Base-by-base conservation (phyloP, 2,329 filamentous ascomycete genomes). In the Berkeleyomyces basicola region DNA sequence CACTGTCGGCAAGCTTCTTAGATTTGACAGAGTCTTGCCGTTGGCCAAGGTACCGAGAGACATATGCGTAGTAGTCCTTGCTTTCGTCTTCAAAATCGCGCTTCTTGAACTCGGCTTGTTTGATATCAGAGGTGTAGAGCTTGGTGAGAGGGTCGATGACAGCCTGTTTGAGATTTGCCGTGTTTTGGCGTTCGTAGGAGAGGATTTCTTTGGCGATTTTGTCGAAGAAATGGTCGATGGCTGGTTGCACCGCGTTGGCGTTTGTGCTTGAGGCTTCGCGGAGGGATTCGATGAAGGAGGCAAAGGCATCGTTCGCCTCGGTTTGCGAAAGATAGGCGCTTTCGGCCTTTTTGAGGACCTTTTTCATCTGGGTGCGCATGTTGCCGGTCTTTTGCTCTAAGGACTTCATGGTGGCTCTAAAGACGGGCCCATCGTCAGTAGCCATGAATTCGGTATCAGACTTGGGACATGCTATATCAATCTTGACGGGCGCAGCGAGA, bases 51-150 rank as follows among this genome's bases (percentile, higher is more conserved):
- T 99, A 99, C 57, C 90, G 85, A 66, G 90, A 88, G 59, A 97
- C 88, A 71, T 96, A 99, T 66, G 87, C 85, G 74, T 99, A 99
- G 74, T 96, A 99, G 71, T 99, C 93, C 72, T 95, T 93, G 76
- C 92, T 97, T 72, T 99, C 93, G 70, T 99, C 93, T 67, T 99
- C 93, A 69, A 99, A 99, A 68, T 97, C 93, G 67, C 93, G 90
- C 74, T 93, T 95, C 77, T 99, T 99, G 47, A 87, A 80, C 70
- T 99, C 93, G 36, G 92, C 95, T 72, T 96, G 90, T 73, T 99
- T 99, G 76, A 99, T 97, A 70, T 99, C 95, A 67, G 92, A 80
- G 65, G 90, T 90, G 73, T 99, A 99, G 11, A 99, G 77, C 73
- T 90, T 95, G 67, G 82, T 85, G 67, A 99, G 82, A 0, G 95